phyloP scores from a whole-genome alignment of 208 protist species.

The Wallacemonas sp. region DNA sequence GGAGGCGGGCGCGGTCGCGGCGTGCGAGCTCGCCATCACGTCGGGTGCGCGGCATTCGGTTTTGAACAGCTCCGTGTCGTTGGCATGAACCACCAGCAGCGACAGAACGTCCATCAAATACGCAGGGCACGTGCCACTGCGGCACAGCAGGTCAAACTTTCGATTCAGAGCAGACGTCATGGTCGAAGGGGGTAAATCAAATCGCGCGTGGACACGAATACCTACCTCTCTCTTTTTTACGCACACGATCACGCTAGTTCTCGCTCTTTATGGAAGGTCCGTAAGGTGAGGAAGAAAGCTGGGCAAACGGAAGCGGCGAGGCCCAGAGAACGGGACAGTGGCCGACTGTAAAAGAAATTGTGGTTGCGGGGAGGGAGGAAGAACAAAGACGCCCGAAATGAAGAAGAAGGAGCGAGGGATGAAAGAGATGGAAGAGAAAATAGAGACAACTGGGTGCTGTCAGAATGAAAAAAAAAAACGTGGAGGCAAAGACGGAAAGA shows the following conservation, averaged over 20 bases:
- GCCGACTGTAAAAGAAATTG: no score
- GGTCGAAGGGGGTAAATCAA: background rate
- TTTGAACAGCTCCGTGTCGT: constrained; percentile 82
- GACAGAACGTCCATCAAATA: constrained; percentile 77
- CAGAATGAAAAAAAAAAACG: no score
- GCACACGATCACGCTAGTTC: no score
- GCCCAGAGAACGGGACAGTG: no score
- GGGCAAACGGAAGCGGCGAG: no score
- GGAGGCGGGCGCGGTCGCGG: background rate
- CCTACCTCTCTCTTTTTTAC: no score
- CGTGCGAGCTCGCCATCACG: background rate
- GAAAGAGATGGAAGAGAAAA: constrained; percentile 1
- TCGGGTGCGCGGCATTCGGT: constrained; percentile 35
- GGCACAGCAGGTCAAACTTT: constrained; percentile 66
- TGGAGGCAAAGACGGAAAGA: background rate
- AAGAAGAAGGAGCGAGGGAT: background rate
- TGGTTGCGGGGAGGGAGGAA: no score
- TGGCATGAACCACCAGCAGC: constrained; percentile 74
- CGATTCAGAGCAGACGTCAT: constrained; percentile 64
- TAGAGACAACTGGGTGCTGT: background rate
- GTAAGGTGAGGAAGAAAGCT: no score
- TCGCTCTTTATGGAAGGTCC: no score
- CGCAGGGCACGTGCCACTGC: constrained; percentile 59
- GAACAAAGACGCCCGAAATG: background rate
- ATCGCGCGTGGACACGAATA: background rate